These are phyloP conservation scores for Dissophora ornata DNA, from an alignment of 192 early-diverging fungal species.

Conservation along the genomic window DNA sequence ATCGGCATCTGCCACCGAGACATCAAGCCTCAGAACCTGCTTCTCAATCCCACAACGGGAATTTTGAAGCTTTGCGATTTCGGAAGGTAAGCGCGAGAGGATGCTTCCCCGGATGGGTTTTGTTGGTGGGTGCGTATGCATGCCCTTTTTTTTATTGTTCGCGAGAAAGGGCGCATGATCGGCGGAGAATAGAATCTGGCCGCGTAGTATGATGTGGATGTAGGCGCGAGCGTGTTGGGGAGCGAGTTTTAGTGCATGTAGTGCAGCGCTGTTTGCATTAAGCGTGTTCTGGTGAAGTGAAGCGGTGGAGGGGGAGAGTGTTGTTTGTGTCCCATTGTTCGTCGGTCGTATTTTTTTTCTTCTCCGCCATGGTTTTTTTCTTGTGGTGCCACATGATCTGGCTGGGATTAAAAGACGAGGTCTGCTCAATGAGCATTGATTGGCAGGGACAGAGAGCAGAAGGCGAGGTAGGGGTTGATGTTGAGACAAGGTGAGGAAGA, in stretches of 20 bases:
- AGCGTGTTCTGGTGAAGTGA: too few relatives aligned
- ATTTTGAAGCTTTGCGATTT: conserved; percentile 98
- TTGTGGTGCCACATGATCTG: conserved; percentile 47
- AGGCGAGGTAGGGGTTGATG: background rate
- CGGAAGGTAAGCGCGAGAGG: conserved; percentile 66
- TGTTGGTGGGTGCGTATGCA: too few relatives aligned
- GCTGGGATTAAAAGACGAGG: conserved; percentile 45
- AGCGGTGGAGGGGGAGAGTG: too few relatives aligned
- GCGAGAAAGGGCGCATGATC: background rate
- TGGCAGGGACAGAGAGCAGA: conserved; percentile 5
- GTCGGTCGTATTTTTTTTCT: too few relatives aligned
- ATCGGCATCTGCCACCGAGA: conserved; percentile 99
- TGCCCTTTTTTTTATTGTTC: background rate
- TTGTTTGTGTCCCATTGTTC: too few relatives aligned
- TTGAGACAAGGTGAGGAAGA: too few relatives aligned
- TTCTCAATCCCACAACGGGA: conserved; percentile 90
- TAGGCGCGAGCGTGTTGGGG: too few relatives aligned
- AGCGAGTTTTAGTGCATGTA: too few relatives aligned
- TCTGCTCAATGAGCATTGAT: conserved; percentile 22
- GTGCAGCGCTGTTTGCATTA: background rate
- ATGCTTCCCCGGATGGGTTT: background rate
- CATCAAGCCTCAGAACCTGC: conserved; percentile 99
- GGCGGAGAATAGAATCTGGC: background rate
- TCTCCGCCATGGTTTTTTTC: conserved; percentile 27
- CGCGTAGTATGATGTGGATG: conserved; percentile 1